These are phyloP conservation scores for Blastomyces emzantsi DNA, from an alignment of 2,329 filamentous ascomycete species.

Conservation along the genomic window DNA sequence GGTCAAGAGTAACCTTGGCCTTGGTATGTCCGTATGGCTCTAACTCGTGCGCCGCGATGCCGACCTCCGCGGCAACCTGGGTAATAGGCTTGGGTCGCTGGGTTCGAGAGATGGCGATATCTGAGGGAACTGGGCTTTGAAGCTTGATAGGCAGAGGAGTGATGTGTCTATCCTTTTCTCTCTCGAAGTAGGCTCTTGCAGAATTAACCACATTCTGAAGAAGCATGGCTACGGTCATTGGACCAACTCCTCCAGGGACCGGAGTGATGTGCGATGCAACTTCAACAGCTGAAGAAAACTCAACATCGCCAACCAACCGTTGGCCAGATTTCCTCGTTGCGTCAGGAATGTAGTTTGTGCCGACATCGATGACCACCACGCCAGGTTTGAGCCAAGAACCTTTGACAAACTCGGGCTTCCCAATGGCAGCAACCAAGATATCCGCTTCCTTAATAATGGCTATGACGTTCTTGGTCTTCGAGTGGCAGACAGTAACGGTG, in stretches of 20 bases:
- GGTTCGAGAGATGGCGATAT: constrained; percentile 82
- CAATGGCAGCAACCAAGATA: constrained; percentile 86
- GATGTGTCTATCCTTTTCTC: constrained; percentile 70
- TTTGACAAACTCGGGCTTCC: constrained; percentile 76
- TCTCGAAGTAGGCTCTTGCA: constrained; percentile 70
- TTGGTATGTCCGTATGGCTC: constrained; percentile 95
- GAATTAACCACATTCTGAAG: constrained; percentile 90
- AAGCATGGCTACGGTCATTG: constrained; percentile 98
- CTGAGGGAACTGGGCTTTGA: constrained; percentile 75
- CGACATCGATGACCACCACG: constrained; percentile 93
- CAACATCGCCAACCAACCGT: constrained; percentile 88
- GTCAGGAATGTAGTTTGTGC: constrained; percentile 92
- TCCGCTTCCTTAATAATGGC: constrained; percentile 74
- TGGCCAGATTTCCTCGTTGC: constrained; percentile 83
- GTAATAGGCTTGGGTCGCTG: constrained; percentile 92
- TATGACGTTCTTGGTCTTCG: constrained; percentile 65
- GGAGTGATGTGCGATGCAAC: constrained; percentile 92
- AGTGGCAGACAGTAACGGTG: constrained; percentile 94
- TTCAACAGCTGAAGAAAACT: constrained; percentile 73
- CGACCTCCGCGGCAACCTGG: constrained; percentile 72
- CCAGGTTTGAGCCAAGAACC: constrained; percentile 94
- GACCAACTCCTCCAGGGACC: constrained; percentile 91
- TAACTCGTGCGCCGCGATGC: constrained; percentile 78
- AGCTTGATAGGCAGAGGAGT: constrained; percentile 76
- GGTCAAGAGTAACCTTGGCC: constrained; percentile 79